Evolutionary conservation across 768 basidiomycete species (phyloP).

Genomic region (Tulasnella sp.): DNA sequence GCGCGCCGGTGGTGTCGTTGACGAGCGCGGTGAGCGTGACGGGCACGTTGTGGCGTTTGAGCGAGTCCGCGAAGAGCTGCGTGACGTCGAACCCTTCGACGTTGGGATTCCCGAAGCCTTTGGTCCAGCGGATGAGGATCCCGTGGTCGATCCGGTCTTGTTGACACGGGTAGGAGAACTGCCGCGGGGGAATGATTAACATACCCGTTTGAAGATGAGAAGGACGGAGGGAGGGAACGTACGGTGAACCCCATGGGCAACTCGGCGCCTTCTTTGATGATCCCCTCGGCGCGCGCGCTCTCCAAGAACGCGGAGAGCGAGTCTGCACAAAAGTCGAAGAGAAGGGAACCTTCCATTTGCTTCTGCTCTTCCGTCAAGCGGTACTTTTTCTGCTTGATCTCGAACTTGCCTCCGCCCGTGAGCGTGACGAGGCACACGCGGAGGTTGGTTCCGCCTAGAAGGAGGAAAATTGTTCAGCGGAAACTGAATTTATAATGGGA

Average conservation of each 20-base stretch:
- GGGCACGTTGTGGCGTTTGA: conserved; percentile 69
- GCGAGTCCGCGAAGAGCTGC: conserved; percentile 77
- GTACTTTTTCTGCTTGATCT: conserved; percentile 96
- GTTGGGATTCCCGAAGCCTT: conserved; percentile 86
- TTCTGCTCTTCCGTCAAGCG: conserved; percentile 96
- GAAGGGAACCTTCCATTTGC: conserved; percentile 86
- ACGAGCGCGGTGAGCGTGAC: conserved; percentile 77
- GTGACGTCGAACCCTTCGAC: conserved; percentile 91
- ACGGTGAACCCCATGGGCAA: conserved; percentile 92
- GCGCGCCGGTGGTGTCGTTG: conserved; percentile 96
- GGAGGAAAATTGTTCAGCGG: neutral
- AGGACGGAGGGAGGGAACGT: too few relatives aligned
- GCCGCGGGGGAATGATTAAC: too few relatives aligned
- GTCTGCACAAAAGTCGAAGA: conserved; percentile 97
- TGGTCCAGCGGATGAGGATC: conserved; percentile 96
- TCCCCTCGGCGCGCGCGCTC: conserved; percentile 32
- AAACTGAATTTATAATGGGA: neutral
- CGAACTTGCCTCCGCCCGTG: conserved; percentile 89
- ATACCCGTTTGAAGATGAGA: too few relatives aligned
- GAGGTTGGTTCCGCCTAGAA: conserved; percentile 84
- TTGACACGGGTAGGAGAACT: conserved; percentile 95
- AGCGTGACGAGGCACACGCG: conserved; percentile 94
- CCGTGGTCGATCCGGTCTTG: conserved; percentile 92
- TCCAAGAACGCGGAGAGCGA: conserved; percentile 83
- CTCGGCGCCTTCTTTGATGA: conserved; percentile 28